Evolutionary conservation across 148 eudicot genomes (phyloP).

Genomic region (Rhododendron ferrugineum): DNA sequence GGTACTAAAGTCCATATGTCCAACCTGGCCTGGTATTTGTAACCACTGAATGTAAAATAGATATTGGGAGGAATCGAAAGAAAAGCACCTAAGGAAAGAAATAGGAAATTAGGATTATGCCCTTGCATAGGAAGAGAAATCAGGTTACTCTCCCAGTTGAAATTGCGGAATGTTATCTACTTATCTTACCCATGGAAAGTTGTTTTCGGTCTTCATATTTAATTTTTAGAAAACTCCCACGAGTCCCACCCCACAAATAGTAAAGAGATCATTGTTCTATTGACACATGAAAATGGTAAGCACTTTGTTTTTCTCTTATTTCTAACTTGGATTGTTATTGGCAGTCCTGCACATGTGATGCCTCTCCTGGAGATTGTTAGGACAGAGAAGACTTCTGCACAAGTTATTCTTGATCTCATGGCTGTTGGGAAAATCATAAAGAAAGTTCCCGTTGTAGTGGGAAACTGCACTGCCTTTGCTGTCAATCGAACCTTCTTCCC

Average conservation of each 20-base stretch:
- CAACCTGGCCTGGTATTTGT: slow-evolving; percentile 1
- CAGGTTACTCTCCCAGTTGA: background rate
- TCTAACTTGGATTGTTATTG: slow-evolving; percentile 23
- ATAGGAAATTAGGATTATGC: background rate
- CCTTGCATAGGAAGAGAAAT: background rate
- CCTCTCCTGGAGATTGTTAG: slow-evolving; percentile 91
- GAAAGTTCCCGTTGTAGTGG: slow-evolving; percentile 93
- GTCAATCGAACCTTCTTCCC: slow-evolving; percentile 93
- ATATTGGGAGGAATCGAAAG: background rate
- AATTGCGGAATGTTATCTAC: background rate
- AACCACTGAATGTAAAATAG: background rate
- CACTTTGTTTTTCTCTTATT: background rate
- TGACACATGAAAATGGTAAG: background rate
- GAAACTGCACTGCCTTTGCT: slow-evolving; percentile 94
- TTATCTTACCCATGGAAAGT: background rate
- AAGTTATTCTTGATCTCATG: slow-evolving; percentile 83
- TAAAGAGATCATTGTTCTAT: background rate
- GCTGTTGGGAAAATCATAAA: slow-evolving; percentile 73
- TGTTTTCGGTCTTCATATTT: background rate
- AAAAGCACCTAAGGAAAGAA: background rate
- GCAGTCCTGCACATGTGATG: slow-evolving; percentile 96
- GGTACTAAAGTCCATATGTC: background rate
- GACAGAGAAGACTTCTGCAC: slow-evolving; percentile 84
- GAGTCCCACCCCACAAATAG: background rate
- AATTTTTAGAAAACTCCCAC: background rate